A percentile compares a stretch with the other conserved stretches of the same genome.
Evolutionary conservation across 2,329 filamentous ascomycete genomes (phyloP).

Genomic region (Penicillium sp.): DNA sequence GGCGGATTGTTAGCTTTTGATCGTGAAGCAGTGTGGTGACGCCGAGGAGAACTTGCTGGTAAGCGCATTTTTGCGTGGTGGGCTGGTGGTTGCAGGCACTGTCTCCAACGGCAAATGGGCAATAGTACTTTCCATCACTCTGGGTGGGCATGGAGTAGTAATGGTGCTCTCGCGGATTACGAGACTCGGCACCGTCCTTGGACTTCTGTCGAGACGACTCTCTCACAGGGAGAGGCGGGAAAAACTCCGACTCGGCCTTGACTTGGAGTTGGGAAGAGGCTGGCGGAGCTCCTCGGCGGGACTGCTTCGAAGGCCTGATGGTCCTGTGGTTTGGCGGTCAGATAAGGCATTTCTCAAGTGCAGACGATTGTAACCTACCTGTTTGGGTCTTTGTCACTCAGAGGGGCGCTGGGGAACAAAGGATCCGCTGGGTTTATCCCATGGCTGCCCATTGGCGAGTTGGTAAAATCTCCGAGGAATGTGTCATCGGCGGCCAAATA

Average conservation of each 20-base stretch:
- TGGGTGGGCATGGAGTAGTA: constrained; percentile 44
- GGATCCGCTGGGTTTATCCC: constrained; percentile 41
- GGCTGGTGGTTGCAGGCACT: constrained; percentile 82
- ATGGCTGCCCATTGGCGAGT: constrained; percentile 34
- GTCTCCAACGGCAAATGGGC: constrained; percentile 71
- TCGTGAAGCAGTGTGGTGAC: not conserved
- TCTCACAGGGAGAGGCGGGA: constrained; percentile 33
- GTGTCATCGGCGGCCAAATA: constrained; percentile 40
- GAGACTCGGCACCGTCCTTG: constrained; percentile 39
- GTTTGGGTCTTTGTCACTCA: constrained; percentile 42
- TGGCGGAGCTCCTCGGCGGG: constrained; percentile 37
- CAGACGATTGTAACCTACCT: constrained; percentile 32
- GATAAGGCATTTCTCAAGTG: not conserved
- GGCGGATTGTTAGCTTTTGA: constrained; percentile 22
- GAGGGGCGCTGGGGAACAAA: constrained; percentile 40
- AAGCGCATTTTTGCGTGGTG: constrained; percentile 98
- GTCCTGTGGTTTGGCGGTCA: constrained; percentile 31
- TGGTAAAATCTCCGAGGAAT: constrained; percentile 36
- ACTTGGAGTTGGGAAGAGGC: constrained; percentile 32
- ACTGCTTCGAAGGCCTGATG: constrained; percentile 39
- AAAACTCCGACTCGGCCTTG: constrained; percentile 40
- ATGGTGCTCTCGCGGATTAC: constrained; percentile 43
- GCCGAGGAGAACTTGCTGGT: constrained; percentile 68
- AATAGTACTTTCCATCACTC: constrained; percentile 83
- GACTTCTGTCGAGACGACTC: constrained; percentile 35